Conservation (phyloP, 441 rosid genomes). For the Eruca vesicaria region DNA sequence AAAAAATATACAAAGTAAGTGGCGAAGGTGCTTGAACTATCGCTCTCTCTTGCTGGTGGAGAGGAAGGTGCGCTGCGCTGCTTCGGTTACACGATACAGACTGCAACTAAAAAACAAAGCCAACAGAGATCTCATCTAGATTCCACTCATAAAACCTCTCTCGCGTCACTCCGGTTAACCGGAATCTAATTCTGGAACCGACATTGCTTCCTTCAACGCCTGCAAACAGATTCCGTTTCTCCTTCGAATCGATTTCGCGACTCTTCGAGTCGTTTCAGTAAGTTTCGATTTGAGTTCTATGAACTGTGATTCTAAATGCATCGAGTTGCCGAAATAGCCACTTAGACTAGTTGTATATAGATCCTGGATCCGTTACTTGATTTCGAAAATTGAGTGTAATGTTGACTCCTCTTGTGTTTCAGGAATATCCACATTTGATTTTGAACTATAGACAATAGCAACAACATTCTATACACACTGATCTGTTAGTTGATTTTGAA, state of each 20-base stretch:
- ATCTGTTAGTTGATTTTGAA: background rate
- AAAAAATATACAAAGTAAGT: background rate
- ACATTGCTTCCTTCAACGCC: constrained; percentile 11
- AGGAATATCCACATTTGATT: too few species aligned
- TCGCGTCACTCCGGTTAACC: constrained; percentile 5
- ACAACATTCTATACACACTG: too few species aligned
- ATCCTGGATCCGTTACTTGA: constrained; percentile 1
- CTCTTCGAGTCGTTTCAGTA: background rate
- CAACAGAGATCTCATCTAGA: constrained; percentile 14
- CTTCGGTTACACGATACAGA: constrained; percentile 6
- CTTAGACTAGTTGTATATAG: background rate
- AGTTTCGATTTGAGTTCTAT: background rate
- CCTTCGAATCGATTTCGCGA: background rate
- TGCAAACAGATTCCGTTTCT: background rate
- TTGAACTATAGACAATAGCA: too few species aligned
- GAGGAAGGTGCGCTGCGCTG: background rate
- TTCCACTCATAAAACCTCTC: background rate
- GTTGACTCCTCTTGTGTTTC: background rate
- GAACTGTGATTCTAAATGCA: too few species aligned
- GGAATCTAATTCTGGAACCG: constrained; percentile 8
- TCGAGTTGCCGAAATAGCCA: background rate
- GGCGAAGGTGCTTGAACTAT: background rate
- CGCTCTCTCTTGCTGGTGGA: constrained; percentile 27
- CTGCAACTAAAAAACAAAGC: background rate
- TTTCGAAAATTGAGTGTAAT: background rate